Base-by-base conservation (phyloP, 345 rosid species). In the Salix udensis region DNA sequence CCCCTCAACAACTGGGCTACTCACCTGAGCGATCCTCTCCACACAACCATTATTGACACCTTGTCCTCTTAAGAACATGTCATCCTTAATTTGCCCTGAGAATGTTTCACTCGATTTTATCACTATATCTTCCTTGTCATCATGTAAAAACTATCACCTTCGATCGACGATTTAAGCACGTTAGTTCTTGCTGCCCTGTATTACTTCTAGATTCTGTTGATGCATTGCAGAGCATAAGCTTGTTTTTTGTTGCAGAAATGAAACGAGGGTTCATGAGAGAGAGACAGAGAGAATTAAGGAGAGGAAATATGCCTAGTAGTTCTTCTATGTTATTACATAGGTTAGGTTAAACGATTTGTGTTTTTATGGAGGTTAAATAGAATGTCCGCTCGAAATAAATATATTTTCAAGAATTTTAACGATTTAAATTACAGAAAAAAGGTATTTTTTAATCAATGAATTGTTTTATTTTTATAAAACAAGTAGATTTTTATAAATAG, bases 1-100 rank as follows among this genome's bases (percentile, higher is more conserved):
- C 98, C 98, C 7, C 97, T 95, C 82, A 93, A 93, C 96, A 95
- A 95, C 83, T 95, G 98, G 97, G 98, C 93, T 24, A 93, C 97
- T 71, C 98, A 95, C 86, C 84, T 95, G 85, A 95, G 97, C 65
- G 98, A 95, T 68, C 98, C 98, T n/a, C 97, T 95, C 3, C 97
- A 93, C 87, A 93, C 97, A 31, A 95, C 98, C 92, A 95, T 95
- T 74, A 84, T 95, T 74, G 98, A 95, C 85, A 87, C 79, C 76
- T 90, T 94, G 77, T 79, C 84, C 69, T 87, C 94, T 78, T 90
- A 80, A 77, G 5, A 19, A 19, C 37, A 6, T 12, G 7, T 0
- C 15, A 23, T 39, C n/a, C 11, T 67, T 40, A 40, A 40, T 40
- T 30, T 67, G 69, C 71, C 16, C 70, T 34, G 28, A 42, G 72